Evolutionary conservation across 495 filamentous ascomycete genomes (phyloP), one percentile per base, ranked within the genome.

Genomic region (Astrothelium subdiscretum): DNA sequence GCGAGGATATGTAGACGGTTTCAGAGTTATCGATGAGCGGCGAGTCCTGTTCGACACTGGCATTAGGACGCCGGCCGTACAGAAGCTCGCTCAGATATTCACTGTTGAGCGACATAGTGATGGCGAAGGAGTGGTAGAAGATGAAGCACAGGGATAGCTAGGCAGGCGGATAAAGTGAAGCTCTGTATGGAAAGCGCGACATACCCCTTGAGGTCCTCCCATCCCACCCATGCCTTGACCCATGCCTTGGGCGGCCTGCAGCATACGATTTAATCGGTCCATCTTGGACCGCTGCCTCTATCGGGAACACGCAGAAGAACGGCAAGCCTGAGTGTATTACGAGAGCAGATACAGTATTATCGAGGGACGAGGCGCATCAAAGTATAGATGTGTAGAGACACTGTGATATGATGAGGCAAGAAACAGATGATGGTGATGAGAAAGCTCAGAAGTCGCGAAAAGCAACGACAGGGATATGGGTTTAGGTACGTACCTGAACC

Each of bases 1-100:
- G 83, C 32, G 94, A 98, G 29, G 94, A 98, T 71, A 98, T 97
- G 77, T 98, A 95, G 69, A 98, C 94, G 60, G 95, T 98, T 80
- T 98, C 94, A 67, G 94, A 96, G 79, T 98, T 98, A 77, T 98
- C 94, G 71, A 97, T 91, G 48, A 97, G 80, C 71, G 85, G 89
- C 18, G 88, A 91, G 67, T 97, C 91, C 90, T 96, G 66, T n/a
- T 12, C 0, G 1, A 26, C 2, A 35, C 12, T 6, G 57, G 4
- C 5, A 35, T 35, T 12, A 58, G 26, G 4, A 22, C n/a, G 48
- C 48, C 11, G 48, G 6, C 26, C 6, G 26, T 8, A 54, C n/a
- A n/a, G n/a, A n/a, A 54, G 20, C 48, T 6, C 20, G 31, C 26
- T 24, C 20, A 59, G 1, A 54, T 27, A 24, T 54, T 29, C 20